Conservation (phyloP, 345 rosid species). For the Euclidium syriacum region DNA sequence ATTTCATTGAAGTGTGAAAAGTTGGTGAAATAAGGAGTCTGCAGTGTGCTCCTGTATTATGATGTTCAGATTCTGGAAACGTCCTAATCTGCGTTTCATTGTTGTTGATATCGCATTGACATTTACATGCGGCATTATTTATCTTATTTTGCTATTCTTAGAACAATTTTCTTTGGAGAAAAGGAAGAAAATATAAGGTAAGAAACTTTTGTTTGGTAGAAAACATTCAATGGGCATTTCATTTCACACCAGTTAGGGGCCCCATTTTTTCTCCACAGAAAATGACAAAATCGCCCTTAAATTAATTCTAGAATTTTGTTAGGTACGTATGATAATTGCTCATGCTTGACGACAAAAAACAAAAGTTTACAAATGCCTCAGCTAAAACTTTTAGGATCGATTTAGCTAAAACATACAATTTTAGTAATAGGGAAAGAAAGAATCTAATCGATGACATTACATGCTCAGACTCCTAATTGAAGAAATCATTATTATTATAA, state of each 20-base stretch:
- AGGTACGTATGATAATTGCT: not conserved
- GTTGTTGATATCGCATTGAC: not conserved
- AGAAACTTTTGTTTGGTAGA: conserved; percentile 26
- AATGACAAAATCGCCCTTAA: not conserved
- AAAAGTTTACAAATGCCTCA: not conserved
- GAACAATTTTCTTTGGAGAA: not conserved
- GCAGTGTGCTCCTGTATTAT: not conserved
- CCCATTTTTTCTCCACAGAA: conserved; percentile 13
- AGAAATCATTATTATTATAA: not conserved
- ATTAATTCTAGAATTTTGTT: conserved; percentile 5
- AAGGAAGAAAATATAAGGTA: not conserved
- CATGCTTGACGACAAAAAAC: not conserved
- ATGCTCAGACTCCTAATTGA: not conserved
- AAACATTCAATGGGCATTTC: conserved; percentile 33
- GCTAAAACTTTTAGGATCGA: not conserved
- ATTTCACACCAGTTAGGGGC: conserved; percentile 24
- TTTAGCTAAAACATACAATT: not conserved
- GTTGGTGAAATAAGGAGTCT: conserved; percentile 10
- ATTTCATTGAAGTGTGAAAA: not conserved
- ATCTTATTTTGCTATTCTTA: not conserved
- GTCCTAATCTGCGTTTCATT: conserved; percentile 18
- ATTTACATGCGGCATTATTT: not conserved
- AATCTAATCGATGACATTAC: not conserved
- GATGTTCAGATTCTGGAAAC: conserved; percentile 18
- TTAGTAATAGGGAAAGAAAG: not conserved